Evolutionary conservation across 768 basidiomycete genomes (phyloP), one percentile per base, ranked within the genome.

Genomic region (Pleurotus salmoneostramineus): DNA sequence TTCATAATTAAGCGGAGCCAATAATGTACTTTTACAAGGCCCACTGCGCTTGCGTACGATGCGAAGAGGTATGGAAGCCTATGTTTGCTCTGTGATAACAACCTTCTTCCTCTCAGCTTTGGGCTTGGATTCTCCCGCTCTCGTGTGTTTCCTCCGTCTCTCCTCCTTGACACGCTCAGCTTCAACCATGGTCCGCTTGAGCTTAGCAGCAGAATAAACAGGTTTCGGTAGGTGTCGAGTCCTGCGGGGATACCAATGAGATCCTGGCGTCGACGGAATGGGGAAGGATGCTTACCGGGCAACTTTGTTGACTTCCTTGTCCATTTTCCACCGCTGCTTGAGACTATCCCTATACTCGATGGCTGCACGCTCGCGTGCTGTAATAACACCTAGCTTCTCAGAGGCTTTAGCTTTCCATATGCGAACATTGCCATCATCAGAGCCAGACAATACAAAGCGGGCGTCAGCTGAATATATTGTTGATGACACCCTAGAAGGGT

Each of bases 351-450:
- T 80, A 74, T 98, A 98, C 71, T 98, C 95, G 62, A 95, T 90
- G 6, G 90, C 85, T 2, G 94, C 91, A 46, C 93, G 83, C 69
- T 98, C 96, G 56, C 94, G 81, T 12, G 92, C 88, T 54, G 93
- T 94, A 62, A 98, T 75, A 32, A 97, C 83, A 6, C 96, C 97
- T 36, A 99, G 78, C 69, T 92, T 95, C 63, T 95, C 94, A 0
- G 91, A 88, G 0, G 95, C 93, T 58, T 91, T 89, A 17, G 92
- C 87, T 70, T 98, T 98, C 95, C 95, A 97, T 66, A 98, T 79
- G 55, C 94, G 84, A 61, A 97, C 89, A 66, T 96, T 97, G 8
- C 95, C 95, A 66, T 97, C 95, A 63, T 97, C 95, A 0, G 94
- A 95, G 12, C 94, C 95, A 1, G 90, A 85, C 6, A 97, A 69